phyloP scores from a whole-genome alignment of 1,284 basidiomycete species.

The Heliocybe sulcata region DNA sequence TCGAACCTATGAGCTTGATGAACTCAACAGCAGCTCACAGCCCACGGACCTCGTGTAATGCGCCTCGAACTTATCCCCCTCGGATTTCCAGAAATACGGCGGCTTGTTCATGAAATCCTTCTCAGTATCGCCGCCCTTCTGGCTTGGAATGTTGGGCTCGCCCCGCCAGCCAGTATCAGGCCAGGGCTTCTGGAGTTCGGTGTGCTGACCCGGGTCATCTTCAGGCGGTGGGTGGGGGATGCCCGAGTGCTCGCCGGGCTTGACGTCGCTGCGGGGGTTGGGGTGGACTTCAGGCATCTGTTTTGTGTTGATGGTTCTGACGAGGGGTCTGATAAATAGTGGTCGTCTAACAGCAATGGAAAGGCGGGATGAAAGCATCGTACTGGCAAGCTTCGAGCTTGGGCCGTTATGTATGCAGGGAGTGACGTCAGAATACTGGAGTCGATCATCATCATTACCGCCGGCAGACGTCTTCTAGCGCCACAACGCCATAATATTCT shows the following conservation, averaged over 20 bases:
- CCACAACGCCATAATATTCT: too few species aligned
- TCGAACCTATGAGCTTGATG: not conserved
- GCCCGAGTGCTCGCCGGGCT: slow-evolving; percentile 11
- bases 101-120: slow-evolving; percentile 23
- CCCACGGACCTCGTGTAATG: slow-evolving; percentile 20
- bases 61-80: slow-evolving; percentile 18
- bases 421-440: not conserved
- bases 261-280: not conserved
- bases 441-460: not conserved
- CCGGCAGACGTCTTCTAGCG: not conserved
- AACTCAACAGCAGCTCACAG: not conserved
- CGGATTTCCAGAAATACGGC: slow-evolving; percentile 22
- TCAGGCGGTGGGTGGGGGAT: slow-evolving; percentile 19
- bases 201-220: slow-evolving; percentile 11
- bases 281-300: not conserved
- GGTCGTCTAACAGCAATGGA: not conserved
- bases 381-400: not conserved
- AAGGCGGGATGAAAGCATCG: not conserved
- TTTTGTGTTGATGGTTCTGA: not conserved
- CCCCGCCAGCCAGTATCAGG: slow-evolving; percentile 23
- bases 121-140: slow-evolving; percentile 19
- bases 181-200: slow-evolving; percentile 9
- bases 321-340: not conserved
- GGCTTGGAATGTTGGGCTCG: slow-evolving; percentile 17
- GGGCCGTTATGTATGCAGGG: not conserved